Evolutionary conservation across 352 stramenopile species (phyloP).

Genomic region (Blastocystis sp.): DNA sequence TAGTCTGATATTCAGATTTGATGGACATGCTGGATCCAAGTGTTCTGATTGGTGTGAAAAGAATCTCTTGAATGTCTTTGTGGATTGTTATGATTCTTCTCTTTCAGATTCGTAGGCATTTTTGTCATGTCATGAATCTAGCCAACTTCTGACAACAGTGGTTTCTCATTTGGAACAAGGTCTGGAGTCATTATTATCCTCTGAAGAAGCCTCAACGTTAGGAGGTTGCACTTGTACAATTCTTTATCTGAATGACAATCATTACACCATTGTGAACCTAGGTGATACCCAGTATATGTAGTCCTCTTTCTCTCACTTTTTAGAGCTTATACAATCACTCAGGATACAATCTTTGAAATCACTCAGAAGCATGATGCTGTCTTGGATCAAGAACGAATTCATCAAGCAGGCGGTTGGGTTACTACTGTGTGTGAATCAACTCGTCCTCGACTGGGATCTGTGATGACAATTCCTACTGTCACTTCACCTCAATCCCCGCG

Average conservation of each 20-base stretch:
- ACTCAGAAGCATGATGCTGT: slow-evolving; percentile 2
- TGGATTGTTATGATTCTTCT: not conserved
- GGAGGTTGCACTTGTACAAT: slow-evolving; percentile 39
- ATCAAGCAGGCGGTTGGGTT: slow-evolving; percentile 4
- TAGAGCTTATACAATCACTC: not conserved
- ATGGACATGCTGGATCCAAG: not conserved
- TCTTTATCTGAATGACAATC: slow-evolving; percentile 26
- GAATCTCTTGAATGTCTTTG: slow-evolving; percentile 7
- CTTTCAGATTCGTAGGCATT: not conserved
- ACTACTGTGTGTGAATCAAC: not conserved
- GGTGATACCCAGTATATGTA: slow-evolving; percentile 17
- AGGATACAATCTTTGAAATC: not conserved
- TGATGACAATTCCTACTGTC: not conserved
- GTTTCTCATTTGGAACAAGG: not conserved
- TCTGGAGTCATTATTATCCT: not conserved
- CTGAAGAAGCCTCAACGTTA: not conserved
- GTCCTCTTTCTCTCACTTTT: not conserved
- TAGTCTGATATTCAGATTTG: slow-evolving; percentile 52
- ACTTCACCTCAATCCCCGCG: not conserved
- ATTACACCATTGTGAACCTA: not conserved
- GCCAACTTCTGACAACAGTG: not conserved
- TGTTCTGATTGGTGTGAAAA: slow-evolving; percentile 12
- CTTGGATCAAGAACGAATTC: slow-evolving; percentile 10
- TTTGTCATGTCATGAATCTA: not conserved
- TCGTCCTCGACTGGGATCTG: slow-evolving; percentile 18